Conservation (phyloP, 2,329 filamentous ascomycete species). For the Paraphaeosphaeria minitans region DNA sequence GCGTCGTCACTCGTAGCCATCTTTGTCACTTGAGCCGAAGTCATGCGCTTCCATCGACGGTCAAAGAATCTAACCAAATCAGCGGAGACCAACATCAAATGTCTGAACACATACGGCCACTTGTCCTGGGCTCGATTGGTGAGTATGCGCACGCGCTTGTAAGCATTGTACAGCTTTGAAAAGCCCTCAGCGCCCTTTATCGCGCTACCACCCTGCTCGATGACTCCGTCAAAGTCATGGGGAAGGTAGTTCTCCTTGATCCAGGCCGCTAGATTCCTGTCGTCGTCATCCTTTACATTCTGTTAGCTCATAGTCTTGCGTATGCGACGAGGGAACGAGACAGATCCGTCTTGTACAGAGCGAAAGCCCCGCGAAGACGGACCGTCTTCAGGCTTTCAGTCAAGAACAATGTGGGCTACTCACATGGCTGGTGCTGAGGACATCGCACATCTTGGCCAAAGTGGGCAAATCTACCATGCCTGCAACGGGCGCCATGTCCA, state of each 20-base stretch:
- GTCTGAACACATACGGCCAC: conserved; percentile 26
- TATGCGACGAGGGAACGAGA: background rate
- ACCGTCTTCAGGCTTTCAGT: background rate
- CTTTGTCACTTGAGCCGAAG: conserved; percentile 9
- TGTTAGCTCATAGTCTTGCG: background rate
- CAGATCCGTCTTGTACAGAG: too few relatives aligned
- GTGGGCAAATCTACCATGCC: conserved; percentile 32
- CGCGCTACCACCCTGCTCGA: conserved; percentile 9
- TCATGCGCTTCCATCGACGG: conserved; percentile 29
- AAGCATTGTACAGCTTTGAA: conserved; percentile 32
- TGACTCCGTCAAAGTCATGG: conserved; percentile 10
- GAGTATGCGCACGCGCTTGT: conserved; percentile 32
- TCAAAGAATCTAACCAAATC: conserved; percentile 27
- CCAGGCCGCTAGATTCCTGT: conserved; percentile 29
- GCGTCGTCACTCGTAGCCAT: background rate
- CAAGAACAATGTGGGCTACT: background rate
- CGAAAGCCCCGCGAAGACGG: background rate
- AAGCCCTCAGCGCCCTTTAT: conserved; percentile 32
- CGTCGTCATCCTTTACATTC: conserved; percentile 16
- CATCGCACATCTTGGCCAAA: conserved; percentile 27
- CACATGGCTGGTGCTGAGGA: conserved; percentile 25
- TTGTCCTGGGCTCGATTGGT: conserved; percentile 39
- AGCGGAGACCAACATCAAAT: background rate
- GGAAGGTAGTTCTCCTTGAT: conserved; percentile 30
- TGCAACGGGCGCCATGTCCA: conserved; percentile 20